phyloP scores from a whole-genome alignment of 2,329 filamentous ascomycete genomes.

The Trichoderma pleuroti region DNA sequence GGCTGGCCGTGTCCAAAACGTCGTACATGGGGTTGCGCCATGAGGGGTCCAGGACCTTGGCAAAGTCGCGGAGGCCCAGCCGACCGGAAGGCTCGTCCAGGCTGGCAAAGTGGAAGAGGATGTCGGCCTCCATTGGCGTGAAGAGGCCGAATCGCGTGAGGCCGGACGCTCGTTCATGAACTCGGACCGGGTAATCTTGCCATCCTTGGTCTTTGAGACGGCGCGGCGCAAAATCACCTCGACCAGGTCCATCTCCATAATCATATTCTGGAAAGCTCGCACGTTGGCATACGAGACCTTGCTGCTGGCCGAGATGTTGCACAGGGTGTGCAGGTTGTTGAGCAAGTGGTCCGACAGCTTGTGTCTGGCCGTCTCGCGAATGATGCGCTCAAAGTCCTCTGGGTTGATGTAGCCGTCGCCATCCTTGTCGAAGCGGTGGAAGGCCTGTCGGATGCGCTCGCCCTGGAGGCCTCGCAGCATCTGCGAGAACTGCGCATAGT shows the following conservation, averaged over 20 bases:
- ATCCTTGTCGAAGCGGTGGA: slow-evolving; percentile 86
- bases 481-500: slow-evolving; percentile 95
- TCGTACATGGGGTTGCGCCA: slow-evolving; percentile 67
- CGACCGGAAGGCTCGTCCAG: slow-evolving; percentile 85
- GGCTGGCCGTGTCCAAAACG: slow-evolving; percentile 41
- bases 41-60: slow-evolving; percentile 89
- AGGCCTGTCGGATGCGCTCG: slow-evolving; percentile 92
- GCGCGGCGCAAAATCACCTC: slow-evolving; percentile 90
- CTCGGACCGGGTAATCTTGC: slow-evolving; percentile 89
- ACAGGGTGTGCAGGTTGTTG: slow-evolving; percentile 84
- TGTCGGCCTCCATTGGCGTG: slow-evolving; percentile 97
- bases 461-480: slow-evolving; percentile 96
- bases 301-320: slow-evolving; percentile 86
- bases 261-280: slow-evolving; percentile 95
- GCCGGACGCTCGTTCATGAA: slow-evolving; percentile 91
- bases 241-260: slow-evolving; percentile 95
- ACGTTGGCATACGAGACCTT: slow-evolving; percentile 98
- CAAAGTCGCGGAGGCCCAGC: slow-evolving; percentile 78
- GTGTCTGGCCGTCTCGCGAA: slow-evolving; percentile 85
- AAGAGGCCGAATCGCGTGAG: slow-evolving; percentile 93
- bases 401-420: slow-evolving; percentile 93
- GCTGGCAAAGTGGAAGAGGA: slow-evolving; percentile 96
- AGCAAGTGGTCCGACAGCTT: slow-evolving; percentile 97
- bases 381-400: slow-evolving; percentile 94
- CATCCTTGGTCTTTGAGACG: slow-evolving; percentile 75